Evolutionary conservation across 2,329 filamentous ascomycete species (phyloP).

Genomic region (Lasiodiplodia hormozganensis): DNA sequence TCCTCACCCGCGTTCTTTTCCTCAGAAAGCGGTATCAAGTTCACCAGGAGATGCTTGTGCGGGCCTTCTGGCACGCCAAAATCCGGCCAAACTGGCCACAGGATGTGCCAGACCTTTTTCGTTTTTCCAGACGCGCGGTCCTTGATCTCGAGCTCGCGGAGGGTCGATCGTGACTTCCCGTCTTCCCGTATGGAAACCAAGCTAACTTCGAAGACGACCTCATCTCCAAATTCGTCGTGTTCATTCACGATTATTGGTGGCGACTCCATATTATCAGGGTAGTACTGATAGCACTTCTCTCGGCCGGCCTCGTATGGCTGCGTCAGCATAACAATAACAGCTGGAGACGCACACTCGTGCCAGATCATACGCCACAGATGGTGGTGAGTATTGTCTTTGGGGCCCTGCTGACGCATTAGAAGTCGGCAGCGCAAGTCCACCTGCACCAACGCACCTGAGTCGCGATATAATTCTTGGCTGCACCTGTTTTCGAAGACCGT

Average conservation of each 20-base stretch:
- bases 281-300: constrained; percentile 92
- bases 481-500: constrained; percentile 48
- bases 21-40: constrained; percentile 72
- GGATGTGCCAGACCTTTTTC: constrained; percentile 79
- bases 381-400: constrained; percentile 75
- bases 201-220: constrained; percentile 71
- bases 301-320: constrained; percentile 78
- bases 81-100: constrained; percentile 90
- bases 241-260: constrained; percentile 64
- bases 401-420: constrained; percentile 62
- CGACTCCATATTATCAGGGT: constrained; percentile 60
- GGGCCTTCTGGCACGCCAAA: constrained; percentile 78
- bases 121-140: constrained; percentile 54
- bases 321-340: constrained; percentile 93
- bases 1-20: constrained; percentile 48
- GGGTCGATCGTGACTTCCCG: constrained; percentile 66
- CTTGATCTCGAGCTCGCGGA: constrained; percentile 71
- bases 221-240: constrained; percentile 68
- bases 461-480: constrained; percentile 75
- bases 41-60: constrained; percentile 71
- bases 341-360: constrained; percentile 73
- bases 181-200: constrained; percentile 65
- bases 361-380: constrained; percentile 97
- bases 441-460: constrained; percentile 67
- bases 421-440: not conserved